Conservation (phyloP, 164 flowering plant genomes). For the Dillenia suffruticosa region DNA sequence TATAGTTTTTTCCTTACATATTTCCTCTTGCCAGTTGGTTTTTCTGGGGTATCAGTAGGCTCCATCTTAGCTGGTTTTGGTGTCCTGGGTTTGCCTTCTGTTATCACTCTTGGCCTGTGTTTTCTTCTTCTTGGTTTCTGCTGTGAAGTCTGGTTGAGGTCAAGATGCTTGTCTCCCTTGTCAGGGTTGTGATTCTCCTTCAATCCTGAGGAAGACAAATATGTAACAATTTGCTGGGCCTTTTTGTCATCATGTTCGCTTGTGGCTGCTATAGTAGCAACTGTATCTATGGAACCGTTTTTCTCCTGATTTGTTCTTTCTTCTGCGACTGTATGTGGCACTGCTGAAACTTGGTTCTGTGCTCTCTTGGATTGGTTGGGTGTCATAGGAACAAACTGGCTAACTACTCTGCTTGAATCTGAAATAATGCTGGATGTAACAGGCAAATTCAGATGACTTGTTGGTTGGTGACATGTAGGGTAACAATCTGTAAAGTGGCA, state of each 20-base stretch:
- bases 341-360: slow-evolving; percentile 7
- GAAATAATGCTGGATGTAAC: slow-evolving; percentile 12
- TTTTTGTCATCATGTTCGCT: slow-evolving; percentile 7
- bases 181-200: slow-evolving; percentile 31
- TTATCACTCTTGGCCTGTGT: slow-evolving; percentile 74
- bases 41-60: slow-evolving; percentile 7
- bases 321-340: not conserved
- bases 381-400: slow-evolving; percentile 16
- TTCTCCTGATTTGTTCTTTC: slow-evolving; percentile 9
- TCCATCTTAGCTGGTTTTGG: slow-evolving; percentile 9
- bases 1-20: slow-evolving; percentile 10
- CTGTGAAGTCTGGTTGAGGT: slow-evolving; percentile 42
- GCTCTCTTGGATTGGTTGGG: slow-evolving; percentile 6
- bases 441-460: slow-evolving; percentile 22
- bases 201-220: slow-evolving; percentile 11
- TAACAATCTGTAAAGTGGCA: slow-evolving; percentile 22
- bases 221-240: slow-evolving; percentile 6
- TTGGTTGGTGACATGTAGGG: slow-evolving; percentile 10
- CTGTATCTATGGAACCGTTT: slow-evolving; percentile 9
- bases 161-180: slow-evolving; percentile 22
- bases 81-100: slow-evolving; percentile 49
- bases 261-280: slow-evolving; percentile 1
- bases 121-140: slow-evolving; percentile 56
- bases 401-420: slow-evolving; percentile 1
- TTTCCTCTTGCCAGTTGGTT: slow-evolving; percentile 12